Evolutionary conservation across 805 yeast species (phyloP), one percentile per base, ranked within the genome.

Genomic region (Wickerhamiella occidentalis): DNA sequence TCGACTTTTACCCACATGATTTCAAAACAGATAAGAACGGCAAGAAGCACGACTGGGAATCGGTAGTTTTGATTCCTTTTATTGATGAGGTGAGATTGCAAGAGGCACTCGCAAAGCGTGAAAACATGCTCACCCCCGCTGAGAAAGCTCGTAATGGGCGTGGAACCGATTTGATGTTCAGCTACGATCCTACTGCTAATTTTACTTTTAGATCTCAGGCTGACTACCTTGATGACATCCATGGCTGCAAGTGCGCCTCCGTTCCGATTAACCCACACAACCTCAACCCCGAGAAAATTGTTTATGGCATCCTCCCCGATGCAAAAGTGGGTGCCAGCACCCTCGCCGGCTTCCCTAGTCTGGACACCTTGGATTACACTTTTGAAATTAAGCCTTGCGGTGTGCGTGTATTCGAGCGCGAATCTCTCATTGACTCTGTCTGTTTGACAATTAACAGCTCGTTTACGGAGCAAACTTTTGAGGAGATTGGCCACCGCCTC

Each of bases 31-130:
- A 92, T 68, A 74, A 79, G 76, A 92, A 92, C 62, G 98, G 97
- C 40, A 92, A 92, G 64, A 85, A 87, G 49, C 94, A 92, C 1
- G 82, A 86, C 45, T 92, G 98, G 98, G 97, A 92, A 68, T 96
- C 96, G 9, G 96, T 92, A 50, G 95, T 92, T 6, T 75, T 85
- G 58, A 75, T 92, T 51, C 80, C 94, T 4, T 92, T 92, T 71
- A 96, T 92, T 42, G 96, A 92, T 56, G 86, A 83, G 59, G 66
- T 75, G 26, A 74, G 92, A 52, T 72, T 92, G 50, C 68, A 82
- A 28, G 78, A 72, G 3, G 90, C 90, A 1, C 76, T 92, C 75
- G 70, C 67, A 44, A 85, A 94, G 1, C 65, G 73, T 38, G 83
- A 85, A 51, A 59, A 68, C 0, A 73, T 72, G 52, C 68, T 92